Evolutionary conservation across 257 asterid genomes (phyloP), one percentile per base, ranked within the genome.

Genomic region (Salvia rosmarinus): DNA sequence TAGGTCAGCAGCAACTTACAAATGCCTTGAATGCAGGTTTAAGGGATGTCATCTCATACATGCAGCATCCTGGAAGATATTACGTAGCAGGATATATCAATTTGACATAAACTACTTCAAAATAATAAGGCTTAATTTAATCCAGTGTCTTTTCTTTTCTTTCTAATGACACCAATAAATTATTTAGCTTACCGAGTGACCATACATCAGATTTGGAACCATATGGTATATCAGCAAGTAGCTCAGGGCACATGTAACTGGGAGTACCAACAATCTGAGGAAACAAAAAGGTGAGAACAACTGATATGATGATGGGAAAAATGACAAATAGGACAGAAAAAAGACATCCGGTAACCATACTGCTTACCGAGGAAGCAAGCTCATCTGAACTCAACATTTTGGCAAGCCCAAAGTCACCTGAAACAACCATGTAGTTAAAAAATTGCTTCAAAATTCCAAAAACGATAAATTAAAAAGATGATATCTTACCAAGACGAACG

Each of bases 351-450:
- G 65, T 14, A 35, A 67, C 71, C 72, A 69, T 63, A 66, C 64
- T 42, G 80, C 89, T 80, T 78, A 92, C 98, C n/a, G 97, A 92
- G 78, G 97, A 92, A 79, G 98, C 87, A 59, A 88, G 89, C 67
- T 90, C 98, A 75, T 92, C 96, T 9, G 98, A 88, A 65, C 85
- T 75, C 88, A 92, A 81, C 82, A 80, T 82, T 83, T 90, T 92
- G 82, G 98, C 97, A 50, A 92, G 97, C 76, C 98, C 97, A 81
- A 90, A 92, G 77, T 92, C 98, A 83, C 98, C 97, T 92, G 86
- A 49, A 81, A 68, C 67, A 62, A 35, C 56, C 50, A 60, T 60
- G 77, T 23, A 61, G 25, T 58, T 75, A 50, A 75, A 83, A 51
- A 83, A 69, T 11, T 47, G 67, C 80, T 66, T 39, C 72, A 37